phyloP scores from a whole-genome alignment of 768 basidiomycete species.

The Cystobasidium ongulense region DNA sequence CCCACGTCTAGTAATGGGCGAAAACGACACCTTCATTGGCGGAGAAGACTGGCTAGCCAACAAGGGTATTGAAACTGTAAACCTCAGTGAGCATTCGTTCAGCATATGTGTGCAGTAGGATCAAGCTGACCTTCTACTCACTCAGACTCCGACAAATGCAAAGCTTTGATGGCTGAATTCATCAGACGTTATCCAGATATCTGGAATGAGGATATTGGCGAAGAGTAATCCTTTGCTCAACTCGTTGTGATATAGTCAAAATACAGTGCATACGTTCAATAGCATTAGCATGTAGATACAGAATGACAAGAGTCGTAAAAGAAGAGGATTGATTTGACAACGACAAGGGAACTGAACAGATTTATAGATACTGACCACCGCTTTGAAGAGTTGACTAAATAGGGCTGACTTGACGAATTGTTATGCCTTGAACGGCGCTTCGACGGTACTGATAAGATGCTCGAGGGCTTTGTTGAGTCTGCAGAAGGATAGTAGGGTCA shows the following conservation, averaged over 20 bases:
- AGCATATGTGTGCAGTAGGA: not conserved
- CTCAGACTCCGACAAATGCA: constrained; percentile 52
- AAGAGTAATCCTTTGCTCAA: not conserved
- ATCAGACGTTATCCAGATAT: constrained; percentile 56
- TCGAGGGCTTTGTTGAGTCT: constrained; percentile 33
- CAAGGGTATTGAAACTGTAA: constrained; percentile 54
- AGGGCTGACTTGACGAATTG: not conserved
- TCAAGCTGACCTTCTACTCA: constrained; percentile 6
- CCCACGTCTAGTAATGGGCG: constrained; percentile 60
- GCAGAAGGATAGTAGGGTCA: not conserved
- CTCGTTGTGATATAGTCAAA: not conserved
- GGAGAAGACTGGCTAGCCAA: constrained; percentile 53
- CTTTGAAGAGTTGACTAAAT: too few relatives aligned
- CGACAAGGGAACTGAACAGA: not conserved
- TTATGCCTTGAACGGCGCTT: constrained; percentile 1
- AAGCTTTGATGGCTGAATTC: constrained; percentile 54
- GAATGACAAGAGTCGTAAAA: not conserved
- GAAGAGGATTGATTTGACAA: not conserved
- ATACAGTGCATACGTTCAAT: not conserved
- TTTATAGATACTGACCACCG: too few relatives aligned
- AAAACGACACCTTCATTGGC: constrained; percentile 52
- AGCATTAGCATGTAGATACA: not conserved
- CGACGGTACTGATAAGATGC: constrained; percentile 15
- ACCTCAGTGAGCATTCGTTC: constrained; percentile 43
- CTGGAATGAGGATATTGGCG: constrained; percentile 40